phyloP scores from a whole-genome alignment of 1,284 basidiomycete species.

The Mycosarcoma mackinlayi region DNA sequence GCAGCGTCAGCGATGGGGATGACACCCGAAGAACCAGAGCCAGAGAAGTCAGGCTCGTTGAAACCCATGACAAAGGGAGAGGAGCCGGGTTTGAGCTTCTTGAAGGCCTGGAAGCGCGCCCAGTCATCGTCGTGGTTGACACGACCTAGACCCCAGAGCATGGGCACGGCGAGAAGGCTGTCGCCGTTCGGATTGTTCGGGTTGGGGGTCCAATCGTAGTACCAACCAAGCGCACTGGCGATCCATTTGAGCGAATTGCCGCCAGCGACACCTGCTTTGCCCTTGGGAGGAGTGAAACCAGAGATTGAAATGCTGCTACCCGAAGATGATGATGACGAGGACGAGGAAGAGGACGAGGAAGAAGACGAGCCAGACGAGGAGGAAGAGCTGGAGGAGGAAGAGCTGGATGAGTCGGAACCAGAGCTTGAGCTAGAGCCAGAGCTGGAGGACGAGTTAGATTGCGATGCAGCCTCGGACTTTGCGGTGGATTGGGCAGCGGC shows the following conservation, averaged over 20 bases:
- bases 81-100: conserved; percentile 44
- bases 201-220: conserved; percentile 52
- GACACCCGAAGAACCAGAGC: conserved; percentile 50
- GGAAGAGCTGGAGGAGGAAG: conserved; percentile 12
- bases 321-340: conserved; percentile 17
- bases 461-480: conserved; percentile 13
- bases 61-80: conserved; percentile 50
- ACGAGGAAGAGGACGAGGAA: conserved; percentile 16
- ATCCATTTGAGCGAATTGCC: conserved; percentile 55
- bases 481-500: conserved; percentile 4
- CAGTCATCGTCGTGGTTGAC: conserved; percentile 49
- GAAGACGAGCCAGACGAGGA: conserved; percentile 10
- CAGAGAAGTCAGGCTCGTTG: conserved; percentile 55
- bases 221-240: conserved; percentile 38
- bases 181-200: conserved; percentile 41
- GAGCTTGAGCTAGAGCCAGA: conserved; percentile 3
- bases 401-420: conserved; percentile 17
- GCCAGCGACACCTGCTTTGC: conserved; percentile 59
- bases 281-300: conserved; percentile 42
- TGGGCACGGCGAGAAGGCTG: conserved; percentile 36
- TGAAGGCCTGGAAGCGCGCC: conserved; percentile 48
- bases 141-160: conserved; percentile 58
- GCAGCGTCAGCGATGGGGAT: conserved; percentile 37
- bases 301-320: conserved; percentile 19
- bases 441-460: conserved; percentile 3